Evolutionary conservation across 2,329 filamentous ascomycete species (phyloP), one percentile per base, ranked within the genome.

Genomic region (Parafenestella ontariensis): DNA sequence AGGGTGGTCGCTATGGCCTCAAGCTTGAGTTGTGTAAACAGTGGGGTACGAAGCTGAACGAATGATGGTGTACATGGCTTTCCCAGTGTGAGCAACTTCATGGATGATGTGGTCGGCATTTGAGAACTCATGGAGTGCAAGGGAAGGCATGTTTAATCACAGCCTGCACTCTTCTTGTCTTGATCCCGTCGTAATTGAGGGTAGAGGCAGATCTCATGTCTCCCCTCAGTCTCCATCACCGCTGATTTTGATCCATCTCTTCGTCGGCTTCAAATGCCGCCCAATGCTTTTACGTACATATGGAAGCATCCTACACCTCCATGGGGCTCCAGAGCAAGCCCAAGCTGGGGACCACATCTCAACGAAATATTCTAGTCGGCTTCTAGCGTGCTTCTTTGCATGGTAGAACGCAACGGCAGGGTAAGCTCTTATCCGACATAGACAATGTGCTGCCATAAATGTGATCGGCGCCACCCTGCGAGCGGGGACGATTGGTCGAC

Each of bases 301-400:
- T n/a, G n/a, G n/a, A n/a, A n/a, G n/a, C n/a, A n/a, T n/a, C n/a
- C n/a, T n/a, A n/a, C n/a, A n/a, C n/a, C n/a, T n/a, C n/a, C n/a
- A n/a, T n/a, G n/a, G n/a, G n/a, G n/a, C n/a, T n/a, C n/a, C n/a
- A n/a, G n/a, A n/a, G n/a, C n/a, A 45, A 36, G 24, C 20, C n/a
- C 17, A 47, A 13, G 40, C 39, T 36, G 40, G 46, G 41, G 40
- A 42, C 21, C 20, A 18, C 31, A 36, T 34, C 59, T 59, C 61
- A 64, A 62, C 59, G 47, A 44, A 34, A 55, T 18, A 29, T 65
- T 68, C 65, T 65, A 66, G 61, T 29, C 23, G 3, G 3, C 56
- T 68, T 68, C 65, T 65, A 68, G 59, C 56, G 47, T 41, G 39
- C 56, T 68, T 66, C 63, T 46, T 23, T 57, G 61, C 59, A 61